A percentile compares a stretch with the other conserved stretches of the same genome.
phyloP scores from a whole-genome alignment of 441 rosid genomes.

The Gossypium davidsonii region DNA sequence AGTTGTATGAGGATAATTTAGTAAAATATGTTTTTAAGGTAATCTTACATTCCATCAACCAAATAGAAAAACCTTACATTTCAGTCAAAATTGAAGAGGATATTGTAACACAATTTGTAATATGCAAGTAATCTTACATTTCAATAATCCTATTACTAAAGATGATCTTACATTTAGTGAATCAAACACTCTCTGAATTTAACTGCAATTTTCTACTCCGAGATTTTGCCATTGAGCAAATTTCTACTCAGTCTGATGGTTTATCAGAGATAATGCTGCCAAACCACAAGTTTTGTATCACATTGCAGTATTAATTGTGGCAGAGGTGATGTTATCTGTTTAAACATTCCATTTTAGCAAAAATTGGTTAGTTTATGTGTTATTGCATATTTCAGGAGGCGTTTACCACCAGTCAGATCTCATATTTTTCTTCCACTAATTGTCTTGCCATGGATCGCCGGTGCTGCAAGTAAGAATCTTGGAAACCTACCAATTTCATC shows the following conservation, averaged over 20 bases:
- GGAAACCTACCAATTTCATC: neutral
- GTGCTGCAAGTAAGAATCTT: constrained; percentile 53
- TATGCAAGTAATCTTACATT: too few relatives aligned
- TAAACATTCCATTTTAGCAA: neutral
- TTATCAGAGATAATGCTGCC: neutral
- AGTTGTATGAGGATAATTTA: too few relatives aligned
- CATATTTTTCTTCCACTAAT: constrained; percentile 63
- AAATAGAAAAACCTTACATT: too few relatives aligned
- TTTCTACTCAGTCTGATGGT: neutral
- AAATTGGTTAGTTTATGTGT: constrained; percentile 14
- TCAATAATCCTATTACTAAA: too few relatives aligned
- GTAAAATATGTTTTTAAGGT: too few relatives aligned
- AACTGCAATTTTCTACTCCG: neutral
- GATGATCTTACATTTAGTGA: too few relatives aligned
- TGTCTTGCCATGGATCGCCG: constrained; percentile 69
- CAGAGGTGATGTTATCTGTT: neutral
- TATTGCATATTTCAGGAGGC: constrained; percentile 56
- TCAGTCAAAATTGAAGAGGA: too few relatives aligned
- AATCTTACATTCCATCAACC: too few relatives aligned
- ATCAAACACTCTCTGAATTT: neutral
- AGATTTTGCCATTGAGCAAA: neutral
- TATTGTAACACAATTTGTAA: too few relatives aligned
- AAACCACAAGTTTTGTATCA: neutral
- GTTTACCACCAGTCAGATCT: constrained; percentile 68
- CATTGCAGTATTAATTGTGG: neutral